Evolutionary conservation across 768 basidiomycete species (phyloP).

Genomic region (Coprinellus aureogranulatus): DNA sequence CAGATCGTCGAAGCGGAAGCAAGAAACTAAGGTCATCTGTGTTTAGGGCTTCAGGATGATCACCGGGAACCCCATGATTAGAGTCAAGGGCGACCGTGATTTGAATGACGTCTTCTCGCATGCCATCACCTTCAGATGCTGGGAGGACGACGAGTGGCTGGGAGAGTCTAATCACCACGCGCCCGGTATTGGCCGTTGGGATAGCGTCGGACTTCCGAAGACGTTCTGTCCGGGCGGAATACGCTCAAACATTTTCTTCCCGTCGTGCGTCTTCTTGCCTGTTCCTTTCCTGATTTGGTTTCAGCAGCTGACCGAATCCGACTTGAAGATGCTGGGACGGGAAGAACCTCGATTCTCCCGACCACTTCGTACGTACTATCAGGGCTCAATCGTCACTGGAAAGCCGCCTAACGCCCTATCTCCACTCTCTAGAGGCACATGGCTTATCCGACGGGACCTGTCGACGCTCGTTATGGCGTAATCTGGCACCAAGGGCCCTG

Average conservation of each 20-base stretch:
- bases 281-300: background rate
- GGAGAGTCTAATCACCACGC: background rate
- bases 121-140: constrained; percentile 1
- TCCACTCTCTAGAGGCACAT: background rate
- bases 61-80: background rate
- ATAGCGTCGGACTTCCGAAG: constrained; percentile 1
- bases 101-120: background rate
- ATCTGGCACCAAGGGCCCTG: constrained; percentile 7
- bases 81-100: background rate
- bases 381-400: too few relatives aligned
- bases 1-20: too few relatives aligned
- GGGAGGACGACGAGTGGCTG: background rate
- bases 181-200: background rate
- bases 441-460: constrained; percentile 1
- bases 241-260: constrained; percentile 11
- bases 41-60: constrained; percentile 3
- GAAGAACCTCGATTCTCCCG: background rate
- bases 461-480: constrained; percentile 2
- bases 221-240: constrained; percentile 6
- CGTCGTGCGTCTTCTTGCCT: background rate
- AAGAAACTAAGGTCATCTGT: background rate
- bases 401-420: background rate
- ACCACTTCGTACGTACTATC: constrained; percentile 1
- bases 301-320: background rate
- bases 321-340: constrained; percentile 1